A percentile compares a stretch with the other conserved stretches of the same genome.
Conservation (phyloP, 2,329 filamentous ascomycete species). For the Cladosporium austrohemisphaericum region DNA sequence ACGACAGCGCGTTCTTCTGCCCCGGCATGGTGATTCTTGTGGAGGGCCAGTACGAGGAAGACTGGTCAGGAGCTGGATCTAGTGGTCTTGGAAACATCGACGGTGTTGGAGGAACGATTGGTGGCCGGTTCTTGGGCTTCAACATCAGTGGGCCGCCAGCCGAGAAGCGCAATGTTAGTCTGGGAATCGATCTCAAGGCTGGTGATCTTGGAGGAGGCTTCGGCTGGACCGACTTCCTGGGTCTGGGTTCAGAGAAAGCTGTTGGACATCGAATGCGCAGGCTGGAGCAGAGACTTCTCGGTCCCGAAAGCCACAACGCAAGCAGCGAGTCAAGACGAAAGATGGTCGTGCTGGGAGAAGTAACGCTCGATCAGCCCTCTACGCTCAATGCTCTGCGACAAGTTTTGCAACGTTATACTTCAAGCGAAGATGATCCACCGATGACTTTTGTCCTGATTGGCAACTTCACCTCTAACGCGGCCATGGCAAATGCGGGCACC, state of each 20-base stretch:
- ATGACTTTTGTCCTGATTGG: constrained; percentile 79
- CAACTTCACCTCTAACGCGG: constrained; percentile 66
- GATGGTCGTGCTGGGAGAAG: constrained; percentile 76
- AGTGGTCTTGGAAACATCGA: constrained; percentile 60
- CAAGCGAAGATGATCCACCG: constrained; percentile 57
- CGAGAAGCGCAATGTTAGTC: constrained; percentile 73
- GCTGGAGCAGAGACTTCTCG: constrained; percentile 66
- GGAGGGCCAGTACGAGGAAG: constrained; percentile 95
- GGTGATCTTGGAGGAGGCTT: constrained; percentile 74
- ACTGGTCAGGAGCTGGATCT: constrained; percentile 67
- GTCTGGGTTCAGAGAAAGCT: constrained; percentile 83
- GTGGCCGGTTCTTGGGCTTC: constrained; percentile 86
- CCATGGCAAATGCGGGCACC: constrained; percentile 62
- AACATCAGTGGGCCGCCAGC: constrained; percentile 89
- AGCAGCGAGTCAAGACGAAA: constrained; percentile 35
- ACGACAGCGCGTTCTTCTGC: constrained; percentile 80
- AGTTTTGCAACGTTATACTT: constrained; percentile 71
- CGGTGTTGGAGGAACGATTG: constrained; percentile 84
- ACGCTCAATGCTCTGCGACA: constrained; percentile 76
- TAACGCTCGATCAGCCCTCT: constrained; percentile 81
- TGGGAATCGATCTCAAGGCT: constrained; percentile 56
- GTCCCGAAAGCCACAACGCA: constrained; percentile 25
- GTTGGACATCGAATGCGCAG: constrained; percentile 77
- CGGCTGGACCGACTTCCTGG: constrained; percentile 96
- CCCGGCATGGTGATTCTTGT: constrained; percentile 95